Conservation (phyloP, 768 basidiomycete genomes). For the Leccinum fibrillosum region DNA sequence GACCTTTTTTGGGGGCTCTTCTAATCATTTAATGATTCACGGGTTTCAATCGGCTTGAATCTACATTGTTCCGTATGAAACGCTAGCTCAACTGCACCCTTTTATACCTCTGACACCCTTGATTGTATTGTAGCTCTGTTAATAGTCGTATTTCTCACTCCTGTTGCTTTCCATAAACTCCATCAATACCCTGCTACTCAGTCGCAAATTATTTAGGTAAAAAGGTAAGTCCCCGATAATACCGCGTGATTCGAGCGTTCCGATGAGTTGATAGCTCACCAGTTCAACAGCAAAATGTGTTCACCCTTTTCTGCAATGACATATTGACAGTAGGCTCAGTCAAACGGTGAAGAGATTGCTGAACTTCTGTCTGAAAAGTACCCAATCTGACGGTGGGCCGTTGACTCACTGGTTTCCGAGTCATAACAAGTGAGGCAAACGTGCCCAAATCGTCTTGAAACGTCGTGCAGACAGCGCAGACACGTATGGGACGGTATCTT, state of each 20-base stretch:
- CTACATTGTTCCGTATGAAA: not conserved
- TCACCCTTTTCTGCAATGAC: not conserved
- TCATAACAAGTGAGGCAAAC: too few species aligned
- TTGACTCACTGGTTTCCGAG: not conserved
- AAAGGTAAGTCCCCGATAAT: not conserved
- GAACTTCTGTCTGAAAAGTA: too few species aligned
- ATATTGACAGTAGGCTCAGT: too few species aligned
- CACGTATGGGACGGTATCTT: not conserved
- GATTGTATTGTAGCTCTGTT: constrained; percentile 3
- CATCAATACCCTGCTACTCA: not conserved
- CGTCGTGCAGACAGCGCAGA: not conserved
- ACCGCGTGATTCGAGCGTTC: not conserved
- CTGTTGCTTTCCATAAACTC: not conserved
- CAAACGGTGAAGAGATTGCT: too few species aligned
- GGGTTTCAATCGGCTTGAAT: constrained; percentile 1
- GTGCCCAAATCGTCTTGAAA: too few species aligned
- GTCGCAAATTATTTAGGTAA: not conserved
- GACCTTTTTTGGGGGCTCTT: constrained; percentile 10
- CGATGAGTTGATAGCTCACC: not conserved
- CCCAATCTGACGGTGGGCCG: too few species aligned
- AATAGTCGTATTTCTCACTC: constrained; percentile 2
- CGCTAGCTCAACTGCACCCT: not conserved
- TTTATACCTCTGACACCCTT: not conserved
- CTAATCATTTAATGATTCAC: not conserved
- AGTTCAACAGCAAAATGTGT: not conserved